phyloP scores from a whole-genome alignment of 1,284 basidiomycete species.

The Sporisorium scitamineum region DNA sequence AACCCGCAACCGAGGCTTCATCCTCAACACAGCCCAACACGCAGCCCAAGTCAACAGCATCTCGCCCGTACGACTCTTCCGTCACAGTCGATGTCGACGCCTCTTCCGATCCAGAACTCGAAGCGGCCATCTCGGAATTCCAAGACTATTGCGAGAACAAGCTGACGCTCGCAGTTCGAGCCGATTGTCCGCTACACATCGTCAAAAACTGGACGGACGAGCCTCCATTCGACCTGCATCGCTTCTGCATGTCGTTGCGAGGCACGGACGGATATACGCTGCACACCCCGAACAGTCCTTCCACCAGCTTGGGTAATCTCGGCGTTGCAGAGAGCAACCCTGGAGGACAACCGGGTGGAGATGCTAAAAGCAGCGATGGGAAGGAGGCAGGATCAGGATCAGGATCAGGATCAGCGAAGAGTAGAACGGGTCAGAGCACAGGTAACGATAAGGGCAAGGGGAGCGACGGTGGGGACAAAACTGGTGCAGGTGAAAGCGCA shows the following conservation, averaged over 20 bases:
- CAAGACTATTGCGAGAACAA: conserved; percentile 53
- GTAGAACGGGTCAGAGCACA: background rate
- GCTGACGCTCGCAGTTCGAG: conserved; percentile 34
- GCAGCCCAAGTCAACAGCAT: background rate
- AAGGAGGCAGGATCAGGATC: background rate
- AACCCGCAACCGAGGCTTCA: background rate
- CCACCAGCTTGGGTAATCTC: background rate
- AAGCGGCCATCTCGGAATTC: conserved; percentile 35
- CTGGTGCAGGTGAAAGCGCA: background rate
- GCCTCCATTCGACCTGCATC: conserved; percentile 42
- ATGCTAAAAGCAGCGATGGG: background rate
- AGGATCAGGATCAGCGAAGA: background rate
- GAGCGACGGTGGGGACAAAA: background rate
- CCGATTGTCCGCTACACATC: conserved; percentile 41
- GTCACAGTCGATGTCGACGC: background rate
- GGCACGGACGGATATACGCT: conserved; percentile 15
- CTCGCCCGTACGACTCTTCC: background rate
- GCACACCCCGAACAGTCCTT: background rate
- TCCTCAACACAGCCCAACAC: background rate
- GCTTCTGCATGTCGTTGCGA: conserved; percentile 32
- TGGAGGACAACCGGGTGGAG: background rate
- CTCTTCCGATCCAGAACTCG: conserved; percentile 17
- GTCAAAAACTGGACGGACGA: conserved; percentile 40
- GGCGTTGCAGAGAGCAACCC: no score
- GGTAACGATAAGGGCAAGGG: background rate